Percentiles rank a stretch among this genome's conserved stretches.
phyloP scores from a whole-genome alignment of 208 protist genomes.

The Leishmania major region DNA sequence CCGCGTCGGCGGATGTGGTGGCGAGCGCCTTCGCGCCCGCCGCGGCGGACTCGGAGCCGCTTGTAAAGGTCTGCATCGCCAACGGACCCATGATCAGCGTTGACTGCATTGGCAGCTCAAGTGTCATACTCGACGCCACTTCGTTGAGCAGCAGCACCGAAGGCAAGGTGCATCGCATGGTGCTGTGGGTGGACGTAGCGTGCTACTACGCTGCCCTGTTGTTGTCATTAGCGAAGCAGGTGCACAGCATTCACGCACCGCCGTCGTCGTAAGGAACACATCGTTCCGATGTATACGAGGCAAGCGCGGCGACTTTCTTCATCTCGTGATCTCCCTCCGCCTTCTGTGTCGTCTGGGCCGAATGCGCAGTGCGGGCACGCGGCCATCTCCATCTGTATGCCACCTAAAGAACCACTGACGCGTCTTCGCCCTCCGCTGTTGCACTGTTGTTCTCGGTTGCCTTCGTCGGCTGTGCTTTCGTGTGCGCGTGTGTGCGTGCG shows the following conservation, averaged over 20 bases:
- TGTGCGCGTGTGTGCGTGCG: neutral
- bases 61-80: neutral
- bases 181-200: slow-evolving; percentile 65
- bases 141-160: slow-evolving; percentile 31
- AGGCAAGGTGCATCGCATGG: slow-evolving; percentile 45
- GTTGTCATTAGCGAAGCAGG: slow-evolving; percentile 23
- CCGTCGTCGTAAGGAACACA: neutral
- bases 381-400: slow-evolving; percentile 6
- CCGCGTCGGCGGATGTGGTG: slow-evolving; percentile 93
- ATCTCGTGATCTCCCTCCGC: neutral
- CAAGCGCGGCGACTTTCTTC: neutral
- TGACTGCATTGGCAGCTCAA: slow-evolving; percentile 40
- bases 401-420: neutral
- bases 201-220: slow-evolving; percentile 18
- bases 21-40: slow-evolving; percentile 73
- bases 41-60: slow-evolving; percentile 35
- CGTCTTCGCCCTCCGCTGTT: neutral
- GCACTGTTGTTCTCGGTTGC: slow-evolving; percentile 3
- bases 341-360: neutral
- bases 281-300: neutral
- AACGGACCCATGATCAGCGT: slow-evolving; percentile 45
- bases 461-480: too few species aligned
- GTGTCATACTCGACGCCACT: slow-evolving; percentile 41
- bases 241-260: slow-evolving; percentile 4
- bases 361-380: neutral